phyloP scores from a whole-genome alignment of 2,329 filamentous ascomycete species.

The Aspergillus spinulosporus region DNA sequence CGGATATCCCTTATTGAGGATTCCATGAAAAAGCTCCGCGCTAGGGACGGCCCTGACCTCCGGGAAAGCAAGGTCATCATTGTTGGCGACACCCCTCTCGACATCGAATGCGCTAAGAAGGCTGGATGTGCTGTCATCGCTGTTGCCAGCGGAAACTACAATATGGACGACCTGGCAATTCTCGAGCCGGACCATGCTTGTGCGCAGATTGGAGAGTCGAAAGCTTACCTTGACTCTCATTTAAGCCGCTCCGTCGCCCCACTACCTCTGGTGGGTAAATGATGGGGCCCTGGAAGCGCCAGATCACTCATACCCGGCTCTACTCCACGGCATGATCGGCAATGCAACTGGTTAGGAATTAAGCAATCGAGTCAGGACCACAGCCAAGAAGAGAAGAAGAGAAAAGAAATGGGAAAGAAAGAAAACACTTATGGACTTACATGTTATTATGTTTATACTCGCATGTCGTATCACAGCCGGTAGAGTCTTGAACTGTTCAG shows the following conservation, averaged over 20 bases:
- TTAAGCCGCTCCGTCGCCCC: neutral
- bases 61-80: constrained; percentile 14
- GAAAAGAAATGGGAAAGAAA: too few relatives aligned
- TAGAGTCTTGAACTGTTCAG: too few relatives aligned
- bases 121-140: constrained; percentile 19
- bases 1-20: constrained; percentile 11
- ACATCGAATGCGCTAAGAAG: constrained; percentile 20
- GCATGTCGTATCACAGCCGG: too few relatives aligned
- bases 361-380: too few relatives aligned
- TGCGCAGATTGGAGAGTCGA: constrained; percentile 8
- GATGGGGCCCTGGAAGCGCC: neutral
- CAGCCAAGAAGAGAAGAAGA: too few relatives aligned
- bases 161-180: constrained; percentile 15
- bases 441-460: too few relatives aligned
- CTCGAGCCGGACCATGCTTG: constrained; percentile 16
- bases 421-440: too few relatives aligned
- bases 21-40: constrained; percentile 11
- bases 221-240: constrained; percentile 9
- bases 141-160: constrained; percentile 19
- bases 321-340: neutral
- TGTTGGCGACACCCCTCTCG: constrained; percentile 18
- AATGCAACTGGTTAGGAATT: neutral
- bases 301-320: neutral
- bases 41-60: constrained; percentile 5
- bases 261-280: neutral